Conservation (phyloP, 176 grass and related monocot genomes). For the Phragmites australis region DNA sequence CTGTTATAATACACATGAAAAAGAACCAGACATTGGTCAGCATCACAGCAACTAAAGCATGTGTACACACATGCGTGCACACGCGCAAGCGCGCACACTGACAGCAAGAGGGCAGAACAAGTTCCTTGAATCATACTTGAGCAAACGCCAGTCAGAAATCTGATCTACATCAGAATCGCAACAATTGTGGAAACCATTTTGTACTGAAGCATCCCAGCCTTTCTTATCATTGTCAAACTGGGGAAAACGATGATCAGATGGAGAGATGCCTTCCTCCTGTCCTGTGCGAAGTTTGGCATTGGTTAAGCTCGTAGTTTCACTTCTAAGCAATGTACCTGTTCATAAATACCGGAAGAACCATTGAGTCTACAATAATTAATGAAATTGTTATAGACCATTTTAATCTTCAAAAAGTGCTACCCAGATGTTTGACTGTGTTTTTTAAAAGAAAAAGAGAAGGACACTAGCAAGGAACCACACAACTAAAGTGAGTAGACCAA, state of each 20-base stretch:
- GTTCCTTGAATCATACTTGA: slow-evolving; percentile 49
- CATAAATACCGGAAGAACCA: slow-evolving; percentile 45
- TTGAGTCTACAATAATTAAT: slow-evolving; percentile 32
- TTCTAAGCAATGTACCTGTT: slow-evolving; percentile 43
- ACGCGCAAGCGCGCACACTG: neutral
- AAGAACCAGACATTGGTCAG: neutral
- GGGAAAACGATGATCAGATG: slow-evolving; percentile 36
- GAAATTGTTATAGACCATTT: neutral
- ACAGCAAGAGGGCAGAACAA: neutral
- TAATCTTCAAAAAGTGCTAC: slow-evolving; percentile 8
- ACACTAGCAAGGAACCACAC: slow-evolving; percentile 13
- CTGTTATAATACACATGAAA: neutral
- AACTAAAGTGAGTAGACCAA: slow-evolving; percentile 7
- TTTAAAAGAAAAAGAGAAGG: neutral
- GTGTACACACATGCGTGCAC: neutral
- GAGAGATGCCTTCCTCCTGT: slow-evolving; percentile 41
- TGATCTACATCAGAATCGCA: slow-evolving; percentile 10
- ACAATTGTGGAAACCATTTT: slow-evolving; percentile 45
- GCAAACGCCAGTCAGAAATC: slow-evolving; percentile 30
- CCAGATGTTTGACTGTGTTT: neutral
- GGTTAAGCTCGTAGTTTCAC: slow-evolving; percentile 38
- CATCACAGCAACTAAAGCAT: neutral
- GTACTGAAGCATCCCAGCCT: slow-evolving; percentile 40
- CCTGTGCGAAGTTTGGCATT: slow-evolving; percentile 26
- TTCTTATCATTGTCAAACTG: slow-evolving; percentile 37